Base-by-base conservation (phyloP, 2,329 filamentous ascomycete species). In the Apiospora saccharicola region DNA sequence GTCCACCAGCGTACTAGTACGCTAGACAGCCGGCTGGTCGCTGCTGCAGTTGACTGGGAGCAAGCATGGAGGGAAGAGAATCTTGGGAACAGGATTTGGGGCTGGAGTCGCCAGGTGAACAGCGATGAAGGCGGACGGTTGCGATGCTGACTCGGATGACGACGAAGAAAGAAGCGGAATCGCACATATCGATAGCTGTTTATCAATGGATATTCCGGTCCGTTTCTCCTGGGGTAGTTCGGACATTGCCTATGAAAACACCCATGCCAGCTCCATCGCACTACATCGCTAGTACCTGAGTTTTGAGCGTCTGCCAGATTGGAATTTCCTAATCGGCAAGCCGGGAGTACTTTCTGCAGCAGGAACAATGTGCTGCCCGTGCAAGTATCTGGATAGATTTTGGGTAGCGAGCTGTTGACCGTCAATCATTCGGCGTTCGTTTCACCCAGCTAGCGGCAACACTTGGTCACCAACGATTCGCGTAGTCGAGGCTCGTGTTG, bases 181-280 rank as follows among this genome's bases (percentile, higher is more conserved):
- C 57, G 10, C 34, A 37, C 57, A 64, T 64, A 64, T 64, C 57
- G 57, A 64, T 64, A 64, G 57, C 57, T 64, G 57, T 64, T n/a
- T 22, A 64, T 64, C 57, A 64, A 64, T 64, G 57, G 57, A 64
- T 61, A 61, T 64, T 64, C 57, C 34, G 57, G 57, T 64, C 57
- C 34, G 57, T 64, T 64, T 64, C 57, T 64, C 57, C 57, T 64
- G 57, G 57, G 57, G 57, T 64, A 64, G 57, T 41, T 64, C 57
- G 57, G 57, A 64, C 57, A 64, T 64, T 64, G 57, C 57, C 57
- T 64, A 51, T 64, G 34, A 41, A 64, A 41, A 64, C 41, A 64
- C 57, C 57, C 57, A 64, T 30, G 57, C 57, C 57, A 64, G 57
- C 57, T 14, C 57, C 57, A 64, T 64, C 57, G 57, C 57, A 64